These are phyloP conservation scores for Omphalotus olearius DNA, from an alignment of 1,284 basidiomycete species.

Conservation along the genomic window DNA sequence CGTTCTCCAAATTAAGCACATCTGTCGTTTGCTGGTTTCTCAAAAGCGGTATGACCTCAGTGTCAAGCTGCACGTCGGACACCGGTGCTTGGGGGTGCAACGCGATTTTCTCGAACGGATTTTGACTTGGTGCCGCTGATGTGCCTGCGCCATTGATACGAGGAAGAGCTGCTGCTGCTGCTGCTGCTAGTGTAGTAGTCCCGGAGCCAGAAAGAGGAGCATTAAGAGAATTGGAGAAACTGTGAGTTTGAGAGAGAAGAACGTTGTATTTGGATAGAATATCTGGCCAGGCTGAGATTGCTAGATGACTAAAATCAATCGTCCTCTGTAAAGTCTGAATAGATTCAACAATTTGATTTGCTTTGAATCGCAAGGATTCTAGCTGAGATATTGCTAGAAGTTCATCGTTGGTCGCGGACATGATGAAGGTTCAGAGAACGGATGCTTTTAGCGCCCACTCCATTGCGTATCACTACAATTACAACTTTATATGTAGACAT, in stretches of 20 bases:
- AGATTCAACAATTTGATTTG: constrained; percentile 71
- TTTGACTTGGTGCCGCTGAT: constrained; percentile 25
- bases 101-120: constrained; percentile 54
- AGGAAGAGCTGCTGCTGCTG: background rate
- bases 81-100: constrained; percentile 57
- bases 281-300: constrained; percentile 77
- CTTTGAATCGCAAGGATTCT: constrained; percentile 70
- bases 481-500: too few species aligned
- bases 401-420: too few species aligned
- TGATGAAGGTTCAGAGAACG: too few species aligned
- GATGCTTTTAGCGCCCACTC: too few species aligned
- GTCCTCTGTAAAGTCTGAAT: constrained; percentile 59
- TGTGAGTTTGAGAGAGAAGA: constrained; percentile 74
- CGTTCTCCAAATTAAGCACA: constrained; percentile 63
- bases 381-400: constrained; percentile 48
- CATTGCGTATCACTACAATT: too few species aligned
- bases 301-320: constrained; percentile 49
- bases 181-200: background rate
- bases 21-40: constrained; percentile 74
- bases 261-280: constrained; percentile 79
- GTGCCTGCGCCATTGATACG: background rate
- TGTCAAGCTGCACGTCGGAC: constrained; percentile 63
- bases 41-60: constrained; percentile 64
- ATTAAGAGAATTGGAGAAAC: constrained; percentile 54
- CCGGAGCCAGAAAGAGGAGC: constrained; percentile 31